Conservation (phyloP, 441 rosid species). For the Gossypium laxum region DNA sequence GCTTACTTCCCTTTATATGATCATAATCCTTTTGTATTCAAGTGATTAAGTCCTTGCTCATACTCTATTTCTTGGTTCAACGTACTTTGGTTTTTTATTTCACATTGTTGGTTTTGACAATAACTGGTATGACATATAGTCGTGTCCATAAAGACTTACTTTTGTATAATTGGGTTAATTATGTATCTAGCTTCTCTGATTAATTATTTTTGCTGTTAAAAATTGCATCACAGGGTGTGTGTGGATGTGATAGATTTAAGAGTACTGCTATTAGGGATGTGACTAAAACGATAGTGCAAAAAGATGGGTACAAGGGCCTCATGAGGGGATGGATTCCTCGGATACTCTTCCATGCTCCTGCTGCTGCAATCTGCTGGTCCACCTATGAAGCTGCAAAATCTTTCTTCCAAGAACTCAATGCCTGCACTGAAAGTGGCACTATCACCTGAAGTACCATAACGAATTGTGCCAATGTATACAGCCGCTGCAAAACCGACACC, state of each 20-base stretch:
- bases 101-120: neutral
- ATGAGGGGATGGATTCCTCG: constrained; percentile 91
- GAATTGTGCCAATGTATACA: neutral
- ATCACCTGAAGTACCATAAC: constrained; percentile 24
- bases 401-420: constrained; percentile 56
- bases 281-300: constrained; percentile 42
- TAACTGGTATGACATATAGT: neutral
- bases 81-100: neutral
- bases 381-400: constrained; percentile 68
- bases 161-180: neutral
- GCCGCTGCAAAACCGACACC: neutral
- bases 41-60: neutral
- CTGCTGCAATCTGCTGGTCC: constrained; percentile 98
- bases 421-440: constrained; percentile 21
- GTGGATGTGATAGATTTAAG: constrained; percentile 83
- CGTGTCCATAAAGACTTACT: neutral
- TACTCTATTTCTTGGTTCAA: neutral
- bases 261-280: constrained; percentile 63
- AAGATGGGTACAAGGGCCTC: constrained; percentile 81
- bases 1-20: neutral
- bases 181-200: neutral
- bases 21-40: neutral
- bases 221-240: constrained; percentile 59
- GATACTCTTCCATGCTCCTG: constrained; percentile 97
- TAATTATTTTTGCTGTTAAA: neutral